Base-by-base conservation (phyloP, 306 rosid genomes). In the cucumber (Cucumis sativus) region DNA sequence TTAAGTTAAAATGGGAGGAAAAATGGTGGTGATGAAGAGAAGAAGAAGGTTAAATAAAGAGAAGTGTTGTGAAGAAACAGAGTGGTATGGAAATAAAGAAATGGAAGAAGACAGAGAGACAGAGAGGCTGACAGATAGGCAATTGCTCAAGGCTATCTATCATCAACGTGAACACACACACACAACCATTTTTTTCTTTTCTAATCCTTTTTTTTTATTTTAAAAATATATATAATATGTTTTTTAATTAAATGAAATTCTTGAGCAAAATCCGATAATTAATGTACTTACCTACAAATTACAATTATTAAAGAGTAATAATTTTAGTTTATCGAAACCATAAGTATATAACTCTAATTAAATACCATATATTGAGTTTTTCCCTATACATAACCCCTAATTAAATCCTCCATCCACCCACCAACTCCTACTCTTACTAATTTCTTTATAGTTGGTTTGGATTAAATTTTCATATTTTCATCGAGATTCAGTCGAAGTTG, bases 51-150 rank as follows among this genome's bases (percentile, higher is more conserved):
- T 81, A 82, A 81, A 78, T 80, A 82, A 23, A 75, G 75, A 30
- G 30, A 52, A 54, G 72, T 20, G 41, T 49, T 65, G 52, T 43
- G 61, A 57, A 78, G 55, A 60, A 52, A 67, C 73, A 80, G n/a
- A 60, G 85, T 72, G 77, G 77, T 72, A 51, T 72, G 74, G 73
- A 35, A 81, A 79, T 55, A 82, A 76, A 79, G 72, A 80, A 7
- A n/a, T 51, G 78, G 43, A 79, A 77, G 49, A 69, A 79, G 83
- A 76, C 79, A 80, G 82, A 79, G 81, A 37, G 89, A 85, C 85
- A 86, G 88, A 67, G 82, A 37, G 75, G 88, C 84, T 57, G 86
- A 89, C 97, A 89, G 95, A 51, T 82, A 81, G 88, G 81, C 85
- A 52, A 33, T 49, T 88, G 47, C 60, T 67, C 76, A 78, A 84